Base-by-base conservation (phyloP, 345 rosid species). In the Toxicodendron radicans region DNA sequence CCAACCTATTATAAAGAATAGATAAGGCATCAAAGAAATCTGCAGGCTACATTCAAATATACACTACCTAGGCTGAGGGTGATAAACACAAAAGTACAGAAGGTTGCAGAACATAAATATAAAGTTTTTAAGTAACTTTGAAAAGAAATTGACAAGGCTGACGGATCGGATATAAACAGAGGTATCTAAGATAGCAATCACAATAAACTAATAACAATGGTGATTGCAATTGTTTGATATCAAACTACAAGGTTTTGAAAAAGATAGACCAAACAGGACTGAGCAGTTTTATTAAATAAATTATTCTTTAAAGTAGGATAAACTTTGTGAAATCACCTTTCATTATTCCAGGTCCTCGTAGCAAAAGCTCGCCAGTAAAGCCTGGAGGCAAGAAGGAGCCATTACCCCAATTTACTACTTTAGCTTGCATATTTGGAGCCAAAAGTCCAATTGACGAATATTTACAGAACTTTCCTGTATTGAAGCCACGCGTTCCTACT, bases 391-490 rank as follows among this genome's bases (percentile, higher is more conserved):
- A 75, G 75, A 76, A 84, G 75, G 73, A 64, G 48, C 93, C 91
- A 66, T 90, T 83, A 52, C 79, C 82, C 85, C 87, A 86, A 75
- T 94, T 92, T 59, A 90, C 80, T 24, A 92, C 85, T 84, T 87
- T 94, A 41, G 97, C 97, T 85, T 94, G 83, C 73, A 71, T 89
- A 68, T 94, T 94, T 74, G 97, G 94, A 72, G 98, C 97, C 60
- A 94, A 70, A 33, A 90, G 87, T 70, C 97, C 98, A 43, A 89
- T 78, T 6, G 98, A 94, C 67, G 82, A 73, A 76, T 92, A 82
- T 63, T 82, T 89, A 35, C 17, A 53, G 58, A 54, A 70, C 58
- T 74, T 58, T 74, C 80, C 49, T 2, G 86, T 75, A 76, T 92
- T 92, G 77, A 87, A 84, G 23, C 97, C 94, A 2, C 95, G 93